Evolutionary conservation across 331 rosid species (phyloP).

Genomic region (Telfairia occidentalis): DNA sequence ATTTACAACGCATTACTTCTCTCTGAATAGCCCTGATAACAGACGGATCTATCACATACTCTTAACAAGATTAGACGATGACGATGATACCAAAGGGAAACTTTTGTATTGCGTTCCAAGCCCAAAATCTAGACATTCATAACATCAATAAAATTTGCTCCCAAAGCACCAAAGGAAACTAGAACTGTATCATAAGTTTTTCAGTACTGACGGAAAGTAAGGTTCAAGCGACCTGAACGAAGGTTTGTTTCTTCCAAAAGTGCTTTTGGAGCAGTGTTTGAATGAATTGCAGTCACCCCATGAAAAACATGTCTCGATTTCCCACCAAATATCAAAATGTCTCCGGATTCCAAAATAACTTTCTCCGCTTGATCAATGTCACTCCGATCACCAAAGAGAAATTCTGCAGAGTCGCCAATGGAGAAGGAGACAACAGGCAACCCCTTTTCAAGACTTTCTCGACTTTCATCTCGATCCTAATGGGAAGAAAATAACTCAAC

Average conservation of each 20-base stretch:
- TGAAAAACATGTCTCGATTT: conserved; percentile 54
- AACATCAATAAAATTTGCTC: too few species aligned
- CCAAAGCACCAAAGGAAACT: too few species aligned
- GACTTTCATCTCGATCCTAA: conserved; percentile 77
- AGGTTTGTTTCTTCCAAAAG: conserved; percentile 35
- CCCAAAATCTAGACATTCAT: too few species aligned
- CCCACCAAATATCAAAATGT: conserved; percentile 78
- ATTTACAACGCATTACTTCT: too few species aligned
- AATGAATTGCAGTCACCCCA: conserved; percentile 40
- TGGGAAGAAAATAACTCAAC: not conserved
- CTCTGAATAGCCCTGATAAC: too few species aligned
- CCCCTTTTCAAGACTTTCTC: conserved; percentile 20
- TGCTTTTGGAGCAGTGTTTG: conserved; percentile 36
- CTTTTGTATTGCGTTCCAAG: too few species aligned
- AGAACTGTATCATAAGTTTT: too few species aligned
- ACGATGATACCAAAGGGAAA: too few species aligned
- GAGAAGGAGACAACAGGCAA: conserved; percentile 84
- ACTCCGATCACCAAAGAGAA: conserved; percentile 38
- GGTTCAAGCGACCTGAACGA: conserved; percentile 61
- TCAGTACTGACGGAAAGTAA: conserved; percentile 59
- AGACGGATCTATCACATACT: too few species aligned
- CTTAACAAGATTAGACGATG: too few species aligned
- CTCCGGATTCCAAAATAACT: conserved; percentile 51
- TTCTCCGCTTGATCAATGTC: conserved; percentile 31
- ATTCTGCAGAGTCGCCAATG: conserved; percentile 70